These are phyloP conservation scores for Tuber aestivum DNA, from an alignment of 495 filamentous ascomycete genomes.

Conservation along the genomic window DNA sequence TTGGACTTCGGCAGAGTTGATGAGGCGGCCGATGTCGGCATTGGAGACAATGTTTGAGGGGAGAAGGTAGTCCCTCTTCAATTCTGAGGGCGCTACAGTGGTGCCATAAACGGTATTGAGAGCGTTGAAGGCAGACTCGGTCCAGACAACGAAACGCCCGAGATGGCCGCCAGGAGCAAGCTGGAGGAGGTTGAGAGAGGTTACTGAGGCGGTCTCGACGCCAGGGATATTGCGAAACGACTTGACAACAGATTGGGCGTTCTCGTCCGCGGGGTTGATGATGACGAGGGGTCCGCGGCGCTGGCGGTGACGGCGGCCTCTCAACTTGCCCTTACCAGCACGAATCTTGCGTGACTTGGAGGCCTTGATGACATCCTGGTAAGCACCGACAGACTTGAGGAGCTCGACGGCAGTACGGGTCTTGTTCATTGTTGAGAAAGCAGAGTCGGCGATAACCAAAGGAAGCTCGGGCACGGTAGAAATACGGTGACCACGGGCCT, in stretches of 20 bases:
- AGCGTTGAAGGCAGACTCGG: constrained; percentile 89
- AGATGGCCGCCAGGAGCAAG: constrained; percentile 98
- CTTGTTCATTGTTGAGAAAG: constrained; percentile 78
- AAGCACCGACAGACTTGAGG: constrained; percentile 82
- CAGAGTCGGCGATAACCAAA: constrained; percentile 84
- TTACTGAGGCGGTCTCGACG: constrained; percentile 94
- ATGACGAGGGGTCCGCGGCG: constrained; percentile 94
- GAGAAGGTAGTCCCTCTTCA: constrained; percentile 98
- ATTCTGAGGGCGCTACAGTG: constrained; percentile 70
- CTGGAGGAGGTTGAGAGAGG: constrained; percentile 95
- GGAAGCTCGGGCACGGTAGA: constrained; percentile 89
- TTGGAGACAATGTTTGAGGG: constrained; percentile 82
- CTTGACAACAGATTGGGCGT: constrained; percentile 75
- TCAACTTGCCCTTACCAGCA: constrained; percentile 95
- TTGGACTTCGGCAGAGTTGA: constrained; percentile 98
- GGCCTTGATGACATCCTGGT: constrained; percentile 86
- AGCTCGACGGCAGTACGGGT: constrained; percentile 81
- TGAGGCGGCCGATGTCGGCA: constrained; percentile 88
- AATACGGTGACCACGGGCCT: constrained; percentile 95
- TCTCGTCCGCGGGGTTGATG: constrained; percentile 84
- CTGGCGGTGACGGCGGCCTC: constrained; percentile 90
- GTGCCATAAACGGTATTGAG: constrained; percentile 94
- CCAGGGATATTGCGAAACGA: constrained; percentile 98
- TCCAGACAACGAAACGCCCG: constrained; percentile 98
- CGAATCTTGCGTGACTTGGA: constrained; percentile 88